Base-by-base conservation (phyloP, 2,329 filamentous ascomycete species). In the Stachybotrys elegans region DNA sequence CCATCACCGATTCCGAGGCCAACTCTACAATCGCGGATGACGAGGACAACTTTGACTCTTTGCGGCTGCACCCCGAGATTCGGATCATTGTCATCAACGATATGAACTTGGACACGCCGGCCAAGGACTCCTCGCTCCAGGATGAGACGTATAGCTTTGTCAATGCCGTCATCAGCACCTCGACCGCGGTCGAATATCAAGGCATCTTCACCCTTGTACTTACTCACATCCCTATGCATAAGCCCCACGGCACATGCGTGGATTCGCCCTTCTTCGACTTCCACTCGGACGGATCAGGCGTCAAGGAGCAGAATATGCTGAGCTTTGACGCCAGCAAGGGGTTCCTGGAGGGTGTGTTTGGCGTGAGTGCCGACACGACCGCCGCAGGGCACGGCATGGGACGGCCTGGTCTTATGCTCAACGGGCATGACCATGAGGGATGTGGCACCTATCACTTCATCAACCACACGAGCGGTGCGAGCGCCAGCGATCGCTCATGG, bases 371-470 rank as follows among this genome's bases (percentile, higher is more conserved):
- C 6, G 76, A 87, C 49, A 55, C 68, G 1, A 63, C 69, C 22
- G 84, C 79, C 0, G 70, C 79, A 1, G 81, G 72, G 1, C 60
- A 66, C 11, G 89, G 89, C 1, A 68, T 69, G 42, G 88, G 89
- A 2, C 74, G 88, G 14, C 76, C 72, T 8, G 91, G 92, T 1
- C 68, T 97, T 6, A 82, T 98, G 21, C 68, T 98, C 31, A 96
- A 91, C 40, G 93, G 93, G 0, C 93, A 98, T 61, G 93, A 98
- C 59, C 93, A 98, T 62, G 88, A 87, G 53, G 93, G 93, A 6
- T 98, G 93, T 60, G 90, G 97, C 63, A 86, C 84, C 7, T 85
- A 86, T 57, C 93, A 98, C 69, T 92, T 78, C 57, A 75, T 89
- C 59, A 83, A 87, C 62, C 81, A 84, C 57, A 75, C 73, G 14